A percentile compares a stretch with the other conserved stretches of the same genome.
Evolutionary conservation across 108 stramenopile genomes (phyloP).

Genomic region (Nitzschia sp.): DNA sequence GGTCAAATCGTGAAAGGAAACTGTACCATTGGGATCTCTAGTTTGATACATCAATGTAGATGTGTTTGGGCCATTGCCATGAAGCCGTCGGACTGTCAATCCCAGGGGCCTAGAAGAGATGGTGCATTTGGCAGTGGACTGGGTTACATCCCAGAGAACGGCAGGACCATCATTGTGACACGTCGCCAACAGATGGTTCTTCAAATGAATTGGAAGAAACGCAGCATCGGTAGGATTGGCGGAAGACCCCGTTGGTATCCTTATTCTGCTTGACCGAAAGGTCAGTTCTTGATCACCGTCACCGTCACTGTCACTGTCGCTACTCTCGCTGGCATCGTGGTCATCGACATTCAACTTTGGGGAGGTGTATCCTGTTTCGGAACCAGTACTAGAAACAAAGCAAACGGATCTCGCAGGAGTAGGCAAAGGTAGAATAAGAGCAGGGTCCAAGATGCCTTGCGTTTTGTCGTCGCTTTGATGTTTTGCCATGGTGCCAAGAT

Average conservation of each 20-base stretch:
- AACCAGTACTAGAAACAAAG: conserved; percentile 5
- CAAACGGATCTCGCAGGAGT: conserved; percentile 26
- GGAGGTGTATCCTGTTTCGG: background rate
- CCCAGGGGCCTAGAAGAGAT: too few species aligned
- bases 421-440: conserved; percentile 22
- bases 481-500: too few species aligned
- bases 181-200: conserved; percentile 11
- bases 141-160: conserved; percentile 42
- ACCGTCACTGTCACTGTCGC: conserved; percentile 21
- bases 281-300: conserved; percentile 17
- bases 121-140: too few species aligned
- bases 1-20: conserved; percentile 65
- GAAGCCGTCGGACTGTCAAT: too few species aligned
- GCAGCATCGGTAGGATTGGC: background rate
- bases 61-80: too few species aligned
- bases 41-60: conserved; percentile 60
- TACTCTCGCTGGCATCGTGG: conserved; percentile 18
- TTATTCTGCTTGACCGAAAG: conserved; percentile 21
- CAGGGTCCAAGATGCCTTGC: conserved; percentile 22
- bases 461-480: background rate
- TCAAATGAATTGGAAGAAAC: background rate
- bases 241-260: too few species aligned
- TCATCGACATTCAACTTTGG: background rate
- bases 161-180: conserved; percentile 44
- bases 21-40: conserved; percentile 66